Conservation (phyloP, 768 basidiomycete genomes). For the Pholiota molesta region DNA sequence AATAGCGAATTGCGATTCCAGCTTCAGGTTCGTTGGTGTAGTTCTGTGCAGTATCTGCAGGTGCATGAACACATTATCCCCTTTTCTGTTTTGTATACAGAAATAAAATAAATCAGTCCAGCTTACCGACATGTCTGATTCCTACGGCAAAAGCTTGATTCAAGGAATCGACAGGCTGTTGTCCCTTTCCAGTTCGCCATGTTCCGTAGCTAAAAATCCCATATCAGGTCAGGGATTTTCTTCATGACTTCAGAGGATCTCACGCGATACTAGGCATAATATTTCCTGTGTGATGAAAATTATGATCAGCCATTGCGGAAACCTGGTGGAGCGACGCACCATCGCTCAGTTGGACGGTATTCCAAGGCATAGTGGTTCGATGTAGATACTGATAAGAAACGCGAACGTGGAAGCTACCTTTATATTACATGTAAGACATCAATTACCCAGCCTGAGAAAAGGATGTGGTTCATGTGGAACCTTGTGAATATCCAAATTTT, state of each 20-base stretch:
- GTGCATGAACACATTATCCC: neutral
- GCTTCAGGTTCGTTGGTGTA: slow-evolving; percentile 64
- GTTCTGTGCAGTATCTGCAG: slow-evolving; percentile 57
- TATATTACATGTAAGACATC: neutral
- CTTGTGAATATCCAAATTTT: too few species aligned
- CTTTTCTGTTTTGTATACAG: neutral
- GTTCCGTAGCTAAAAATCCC: slow-evolving; percentile 52
- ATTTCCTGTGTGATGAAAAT: slow-evolving; percentile 35
- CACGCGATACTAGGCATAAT: slow-evolving; percentile 53
- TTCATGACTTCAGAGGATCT: slow-evolving; percentile 1
- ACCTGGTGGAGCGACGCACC: slow-evolving; percentile 34
- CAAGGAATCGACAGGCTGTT: slow-evolving; percentile 52
- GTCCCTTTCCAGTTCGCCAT: slow-evolving; percentile 60
- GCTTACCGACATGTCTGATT: slow-evolving; percentile 61
- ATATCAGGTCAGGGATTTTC: neutral
- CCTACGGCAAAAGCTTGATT: slow-evolving; percentile 63
- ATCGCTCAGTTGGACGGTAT: slow-evolving; percentile 54
- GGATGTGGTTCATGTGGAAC: too few species aligned
- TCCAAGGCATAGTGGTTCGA: slow-evolving; percentile 54
- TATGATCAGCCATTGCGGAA: neutral
- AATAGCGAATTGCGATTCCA: slow-evolving; percentile 54
- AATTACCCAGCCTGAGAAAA: too few species aligned
- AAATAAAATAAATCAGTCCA: slow-evolving; percentile 26
- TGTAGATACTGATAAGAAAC: neutral
- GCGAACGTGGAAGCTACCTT: too few species aligned